Conservation (phyloP, 495 filamentous ascomycete genomes). For the Astrocystis sublimbata region DNA sequence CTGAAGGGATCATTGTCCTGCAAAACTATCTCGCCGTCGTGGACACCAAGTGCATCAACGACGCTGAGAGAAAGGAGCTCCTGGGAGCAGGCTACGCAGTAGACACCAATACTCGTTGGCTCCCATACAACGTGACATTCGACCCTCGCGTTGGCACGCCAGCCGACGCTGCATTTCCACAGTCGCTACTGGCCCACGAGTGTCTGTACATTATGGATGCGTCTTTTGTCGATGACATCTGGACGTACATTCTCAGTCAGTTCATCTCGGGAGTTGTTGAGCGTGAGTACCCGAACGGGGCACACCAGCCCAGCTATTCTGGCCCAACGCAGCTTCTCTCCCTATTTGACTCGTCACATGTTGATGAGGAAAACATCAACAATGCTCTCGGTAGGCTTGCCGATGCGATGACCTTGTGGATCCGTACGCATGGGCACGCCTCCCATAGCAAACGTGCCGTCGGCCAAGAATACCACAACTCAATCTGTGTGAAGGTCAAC, state of each 20-base stretch:
- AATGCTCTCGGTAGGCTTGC: neutral
- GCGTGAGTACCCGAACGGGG: neutral
- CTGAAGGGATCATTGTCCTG: neutral
- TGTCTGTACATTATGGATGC: conserved; percentile 8
- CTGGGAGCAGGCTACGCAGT: neutral
- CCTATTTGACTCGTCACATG: neutral
- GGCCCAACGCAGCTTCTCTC: neutral
- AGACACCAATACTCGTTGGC: neutral
- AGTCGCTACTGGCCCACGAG: neutral
- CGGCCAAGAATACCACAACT: conserved; percentile 5
- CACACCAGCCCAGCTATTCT: neutral
- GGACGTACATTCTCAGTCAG: conserved; percentile 1
- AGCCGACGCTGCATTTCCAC: neutral
- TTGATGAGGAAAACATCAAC: neutral
- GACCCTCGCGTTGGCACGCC: neutral
- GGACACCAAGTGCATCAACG: neutral
- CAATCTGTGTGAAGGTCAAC: conserved; percentile 9
- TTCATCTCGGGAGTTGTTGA: neutral
- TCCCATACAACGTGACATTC: conserved; percentile 7
- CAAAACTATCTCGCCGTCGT: neutral
- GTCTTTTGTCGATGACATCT: neutral
- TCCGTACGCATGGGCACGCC: neutral
- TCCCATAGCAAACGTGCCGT: neutral
- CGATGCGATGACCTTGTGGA: conserved; percentile 1
- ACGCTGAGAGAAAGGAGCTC: neutral